Evolutionary conservation across 2,329 filamentous ascomycete genomes (phyloP), one percentile per base, ranked within the genome.

Genomic region (Phyllosticta citriasiana): DNA sequence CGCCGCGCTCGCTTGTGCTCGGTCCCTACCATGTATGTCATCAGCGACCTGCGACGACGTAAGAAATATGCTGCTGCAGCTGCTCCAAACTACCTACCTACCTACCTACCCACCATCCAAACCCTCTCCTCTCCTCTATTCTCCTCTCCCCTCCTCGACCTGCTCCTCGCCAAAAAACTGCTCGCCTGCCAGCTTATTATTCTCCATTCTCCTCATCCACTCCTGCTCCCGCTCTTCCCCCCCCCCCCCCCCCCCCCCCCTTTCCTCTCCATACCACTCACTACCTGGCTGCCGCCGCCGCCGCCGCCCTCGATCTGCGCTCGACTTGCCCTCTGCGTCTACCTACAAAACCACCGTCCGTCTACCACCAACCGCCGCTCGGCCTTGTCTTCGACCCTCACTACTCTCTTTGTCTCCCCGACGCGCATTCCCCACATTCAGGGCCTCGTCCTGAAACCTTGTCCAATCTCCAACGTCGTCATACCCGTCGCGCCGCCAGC

Each of bases 371-470:
- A 61, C 54, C 55, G 54, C 57, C 60, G 30, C 30, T 57, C 55
- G 50, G 26, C 22, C 51, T 53, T 25, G 33, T 40, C 33, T 16
- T 40, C 33, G 33, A 40, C 33, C 47, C 59, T 47, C 59, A 61
- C 57, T 61, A 55, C 60, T 61, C 53, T 55, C 60, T 61, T 61
- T 61, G 60, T 55, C 50, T 19, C 40, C 19, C 59, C 59, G 59
- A 53, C 59, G 56, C 54, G 26, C 53, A 57, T 71, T 72, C 69
- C 66, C 69, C 71, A 72, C 70, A 68, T 67, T 66, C 65, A 67
- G 62, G 65, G 62, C 62, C 35, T 66, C 64, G 66, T 68, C 66
- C 67, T 74, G 72, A 74, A 74, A 74, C 72, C 69, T 69, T 69
- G 67, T 67, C 51, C 57, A 25, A 55, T 55, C 59, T 55, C 59